Conservation (phyloP, 1,284 basidiomycete genomes). For the Cryptococcus sp. region DNA sequence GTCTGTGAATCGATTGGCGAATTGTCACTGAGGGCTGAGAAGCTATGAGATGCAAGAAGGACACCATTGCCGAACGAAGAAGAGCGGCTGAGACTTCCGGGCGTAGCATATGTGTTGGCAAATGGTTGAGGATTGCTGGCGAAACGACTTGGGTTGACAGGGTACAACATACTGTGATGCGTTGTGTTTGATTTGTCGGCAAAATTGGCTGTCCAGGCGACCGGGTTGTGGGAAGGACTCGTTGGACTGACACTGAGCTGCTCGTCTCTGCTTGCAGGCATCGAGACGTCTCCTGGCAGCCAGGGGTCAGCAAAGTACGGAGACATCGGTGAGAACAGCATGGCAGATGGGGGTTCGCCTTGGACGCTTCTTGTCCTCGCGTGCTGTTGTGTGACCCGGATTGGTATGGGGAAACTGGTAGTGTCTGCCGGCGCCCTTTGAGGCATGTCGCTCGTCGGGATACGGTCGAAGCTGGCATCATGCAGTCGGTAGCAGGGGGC, state of each 20-base stretch:
- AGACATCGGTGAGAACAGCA: slow-evolving; percentile 26
- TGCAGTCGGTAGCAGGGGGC: too few species aligned
- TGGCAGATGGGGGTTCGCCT: slow-evolving; percentile 36
- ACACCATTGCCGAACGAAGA: too few species aligned
- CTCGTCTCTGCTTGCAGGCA: too few species aligned
- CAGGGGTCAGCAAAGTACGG: slow-evolving; percentile 6
- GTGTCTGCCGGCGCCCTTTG: slow-evolving; percentile 24
- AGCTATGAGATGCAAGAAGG: neutral
- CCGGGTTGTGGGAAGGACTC: too few species aligned
- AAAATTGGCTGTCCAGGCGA: too few species aligned
- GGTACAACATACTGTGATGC: too few species aligned
- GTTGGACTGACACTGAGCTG: too few species aligned
- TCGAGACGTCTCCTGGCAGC: too few species aligned
- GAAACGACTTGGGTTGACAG: neutral
- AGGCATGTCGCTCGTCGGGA: slow-evolving; percentile 5
- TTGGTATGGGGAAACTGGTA: slow-evolving; percentile 12
- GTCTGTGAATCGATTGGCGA: slow-evolving; percentile 12
- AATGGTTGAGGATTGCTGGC: slow-evolving; percentile 5
- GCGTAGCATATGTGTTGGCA: slow-evolving; percentile 5
- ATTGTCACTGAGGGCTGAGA: slow-evolving; percentile 8
- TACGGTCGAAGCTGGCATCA: too few species aligned
- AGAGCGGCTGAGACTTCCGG: neutral
- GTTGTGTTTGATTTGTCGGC: too few species aligned
- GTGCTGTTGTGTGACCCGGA: slow-evolving; percentile 29
- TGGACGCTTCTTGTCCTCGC: slow-evolving; percentile 34